Base-by-base conservation (phyloP, 2,329 filamentous ascomycete species). In the Alternaria tenuissima region DNA sequence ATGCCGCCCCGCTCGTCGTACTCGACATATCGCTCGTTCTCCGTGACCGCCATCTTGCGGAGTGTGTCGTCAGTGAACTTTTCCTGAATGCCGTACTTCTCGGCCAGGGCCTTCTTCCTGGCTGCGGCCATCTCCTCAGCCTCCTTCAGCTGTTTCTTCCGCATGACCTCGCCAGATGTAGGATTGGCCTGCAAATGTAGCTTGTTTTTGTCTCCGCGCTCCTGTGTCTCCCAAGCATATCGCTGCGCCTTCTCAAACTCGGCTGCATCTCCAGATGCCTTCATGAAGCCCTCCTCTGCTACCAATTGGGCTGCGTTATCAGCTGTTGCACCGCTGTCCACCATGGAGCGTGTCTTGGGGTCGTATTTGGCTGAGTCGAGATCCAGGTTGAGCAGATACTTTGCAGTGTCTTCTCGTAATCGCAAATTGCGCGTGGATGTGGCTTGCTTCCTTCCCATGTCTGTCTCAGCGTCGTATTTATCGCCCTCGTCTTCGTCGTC, bases 291-390 rank as follows among this genome's bases (percentile, higher is more conserved):
- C 71, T 98, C 94, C 71, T 98, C 95, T 4, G 94, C 94, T 57
- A 95, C 94, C 6, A 96, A 80, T 30, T 90, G 88, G 7, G 94
- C 91, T 3, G 92, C 91, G 68, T 89, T 90, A 80, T 96, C 93
- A 22, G 87, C 87, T 32, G 89, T 91, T 7, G 91, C 93, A 48
- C 93, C 93, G 64, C 88, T 89, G 74, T 96, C 92, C 22, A 96
- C 91, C 85, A 99, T 92, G 8, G 91, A 90, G 70, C 95, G 87
- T 12, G 94, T 97, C 77, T 99, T 99, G 0, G 95, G 95, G 74
- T 99, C 94, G 80, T 99, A 99, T 78, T 96, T 96, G 2, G 96
- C 95, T 1, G 94, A 97, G 73, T 99, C 95, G 3, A 97, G 85
- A 75, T 99, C 95, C 28, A 99, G 87, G 75, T 98, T 98, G 8